Evolutionary conservation across 306 rosid genomes (phyloP).

Genomic region (Clitoria ternatea): DNA sequence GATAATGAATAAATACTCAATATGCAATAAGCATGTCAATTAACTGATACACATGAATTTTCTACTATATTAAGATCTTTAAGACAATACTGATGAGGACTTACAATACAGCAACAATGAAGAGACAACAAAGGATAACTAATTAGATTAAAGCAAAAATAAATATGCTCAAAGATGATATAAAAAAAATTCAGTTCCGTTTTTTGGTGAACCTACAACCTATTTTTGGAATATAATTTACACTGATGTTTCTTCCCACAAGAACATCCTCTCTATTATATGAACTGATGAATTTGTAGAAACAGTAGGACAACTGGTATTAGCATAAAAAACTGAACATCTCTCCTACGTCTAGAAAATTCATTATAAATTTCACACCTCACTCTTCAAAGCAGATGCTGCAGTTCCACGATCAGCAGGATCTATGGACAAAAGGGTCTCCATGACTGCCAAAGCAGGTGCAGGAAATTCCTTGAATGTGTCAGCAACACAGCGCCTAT

Average conservation of each 20-base stretch:
- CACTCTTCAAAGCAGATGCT: constrained; percentile 65
- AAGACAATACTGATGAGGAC: neutral
- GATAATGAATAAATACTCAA: neutral
- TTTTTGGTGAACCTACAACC: neutral
- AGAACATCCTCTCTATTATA: neutral
- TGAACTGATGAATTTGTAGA: neutral
- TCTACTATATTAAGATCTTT: neutral
- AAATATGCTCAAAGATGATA: neutral
- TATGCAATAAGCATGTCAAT: neutral
- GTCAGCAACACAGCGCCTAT: constrained; percentile 73
- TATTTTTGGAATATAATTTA: neutral
- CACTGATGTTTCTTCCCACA: neutral
- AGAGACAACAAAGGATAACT: neutral
- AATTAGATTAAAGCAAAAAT: neutral
- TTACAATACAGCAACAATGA: neutral
- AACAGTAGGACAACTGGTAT: neutral
- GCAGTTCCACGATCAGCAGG: constrained; percentile 92
- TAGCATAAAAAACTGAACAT: neutral
- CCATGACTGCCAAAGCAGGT: constrained; percentile 72
- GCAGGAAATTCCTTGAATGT: constrained; percentile 83
- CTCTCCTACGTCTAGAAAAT: neutral
- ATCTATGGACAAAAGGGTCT: constrained; percentile 73
- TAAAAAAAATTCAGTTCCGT: neutral
- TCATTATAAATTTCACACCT: constrained; percentile 45
- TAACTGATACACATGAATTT: neutral